A percentile compares a stretch with the other conserved stretches of the same genome.
Conservation (phyloP, 176 grass and related monocot species). For the Elymus sibiricus region DNA sequence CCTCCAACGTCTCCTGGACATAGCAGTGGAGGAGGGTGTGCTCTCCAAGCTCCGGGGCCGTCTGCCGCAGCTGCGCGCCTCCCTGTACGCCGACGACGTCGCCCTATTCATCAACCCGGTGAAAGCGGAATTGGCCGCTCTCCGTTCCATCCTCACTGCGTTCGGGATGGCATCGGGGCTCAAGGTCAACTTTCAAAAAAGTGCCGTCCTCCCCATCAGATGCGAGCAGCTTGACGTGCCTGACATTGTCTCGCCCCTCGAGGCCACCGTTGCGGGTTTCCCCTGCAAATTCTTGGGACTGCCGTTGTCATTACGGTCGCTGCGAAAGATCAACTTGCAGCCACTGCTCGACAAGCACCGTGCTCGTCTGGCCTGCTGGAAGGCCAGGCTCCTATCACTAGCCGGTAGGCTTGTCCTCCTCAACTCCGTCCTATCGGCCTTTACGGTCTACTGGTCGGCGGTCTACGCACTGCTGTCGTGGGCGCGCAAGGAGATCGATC, state of each 20-base stretch:
- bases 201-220: background rate
- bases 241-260: background rate
- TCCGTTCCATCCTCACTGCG: background rate
- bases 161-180: background rate
- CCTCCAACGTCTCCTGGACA: background rate
- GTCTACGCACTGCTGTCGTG: too few relatives aligned
- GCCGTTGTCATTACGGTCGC: background rate
- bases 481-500: too few relatives aligned
- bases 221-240: background rate
- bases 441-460: background rate
- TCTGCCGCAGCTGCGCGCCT: background rate
- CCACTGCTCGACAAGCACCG: background rate
- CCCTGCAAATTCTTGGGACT: background rate
- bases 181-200: too few relatives aligned
- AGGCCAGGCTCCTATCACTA: background rate
- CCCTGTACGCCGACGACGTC: background rate
- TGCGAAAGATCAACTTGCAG: background rate
- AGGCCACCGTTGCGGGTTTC: background rate
- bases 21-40: rapidly evolving
- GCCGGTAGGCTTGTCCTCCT: background rate
- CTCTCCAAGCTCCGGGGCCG: background rate
- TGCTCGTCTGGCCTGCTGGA: background rate
- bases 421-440: background rate
- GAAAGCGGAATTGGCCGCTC: too few relatives aligned
- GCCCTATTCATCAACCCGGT: too few relatives aligned